phyloP scores from a whole-genome alignment of 371 early-diverging fungal species.

The Mucor ambiguus region DNA sequence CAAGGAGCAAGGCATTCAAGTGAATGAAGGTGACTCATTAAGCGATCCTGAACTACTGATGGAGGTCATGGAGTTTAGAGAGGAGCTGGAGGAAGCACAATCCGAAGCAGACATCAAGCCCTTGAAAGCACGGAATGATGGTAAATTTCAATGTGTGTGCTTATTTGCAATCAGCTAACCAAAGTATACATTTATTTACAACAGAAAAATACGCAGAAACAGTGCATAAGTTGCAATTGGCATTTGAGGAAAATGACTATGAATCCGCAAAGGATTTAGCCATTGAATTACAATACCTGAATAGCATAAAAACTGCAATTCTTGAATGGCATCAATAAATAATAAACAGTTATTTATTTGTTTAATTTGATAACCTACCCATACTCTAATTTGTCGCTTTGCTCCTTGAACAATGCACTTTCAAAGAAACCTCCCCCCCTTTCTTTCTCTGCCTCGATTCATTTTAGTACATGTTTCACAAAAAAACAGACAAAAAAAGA shows the following conservation, averaged over 20 bases:
- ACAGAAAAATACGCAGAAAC: slow-evolving; percentile 44
- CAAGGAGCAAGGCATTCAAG: slow-evolving; percentile 54
- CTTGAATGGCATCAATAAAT: slow-evolving; percentile 44
- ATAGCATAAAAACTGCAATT: slow-evolving; percentile 62
- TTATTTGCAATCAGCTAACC: background rate
- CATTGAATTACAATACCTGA: slow-evolving; percentile 73
- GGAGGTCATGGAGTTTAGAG: slow-evolving; percentile 82
- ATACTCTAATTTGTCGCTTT: slow-evolving; percentile 3
- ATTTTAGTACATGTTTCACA: slow-evolving; percentile 12
- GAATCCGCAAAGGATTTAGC: slow-evolving; percentile 58
- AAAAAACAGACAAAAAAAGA: slow-evolving; percentile 3
- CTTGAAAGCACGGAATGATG: slow-evolving; percentile 29
- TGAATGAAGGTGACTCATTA: slow-evolving; percentile 72
- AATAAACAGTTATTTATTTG: slow-evolving; percentile 10
- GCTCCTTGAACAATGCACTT: slow-evolving; percentile 19
- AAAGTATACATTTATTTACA: background rate
- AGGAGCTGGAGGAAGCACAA: slow-evolving; percentile 69
- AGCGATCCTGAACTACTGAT: slow-evolving; percentile 76
- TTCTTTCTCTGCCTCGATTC: background rate
- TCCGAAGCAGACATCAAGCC: slow-evolving; percentile 20
- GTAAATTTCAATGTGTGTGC: slow-evolving; percentile 12
- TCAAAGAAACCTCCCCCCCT: background rate
- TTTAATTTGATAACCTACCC: slow-evolving; percentile 16
- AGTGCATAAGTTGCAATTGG: slow-evolving; percentile 42
- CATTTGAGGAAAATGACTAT: slow-evolving; percentile 57